These are phyloP conservation scores for Borovskyia barvae DNA, from an alignment of 208 protist genomes.

Conservation along the genomic window DNA sequence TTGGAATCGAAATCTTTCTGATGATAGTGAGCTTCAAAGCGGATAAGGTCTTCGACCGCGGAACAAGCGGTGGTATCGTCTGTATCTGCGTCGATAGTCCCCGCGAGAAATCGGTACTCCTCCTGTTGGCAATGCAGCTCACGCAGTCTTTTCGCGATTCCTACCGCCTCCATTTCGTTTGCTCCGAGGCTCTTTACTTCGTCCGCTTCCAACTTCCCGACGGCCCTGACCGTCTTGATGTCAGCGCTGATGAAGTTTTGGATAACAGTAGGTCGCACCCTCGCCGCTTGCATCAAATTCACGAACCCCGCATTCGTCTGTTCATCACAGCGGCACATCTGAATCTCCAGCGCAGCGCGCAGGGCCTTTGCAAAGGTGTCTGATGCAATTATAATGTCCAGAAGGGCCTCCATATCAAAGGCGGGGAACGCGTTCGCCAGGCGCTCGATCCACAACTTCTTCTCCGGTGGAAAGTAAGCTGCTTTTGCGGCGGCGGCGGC, in stretches of 20 bases:
- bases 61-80: slow-evolving; percentile 27
- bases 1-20: slow-evolving; percentile 60
- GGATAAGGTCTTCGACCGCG: slow-evolving; percentile 41
- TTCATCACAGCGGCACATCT: slow-evolving; percentile 58
- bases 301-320: slow-evolving; percentile 48
- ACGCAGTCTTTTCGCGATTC: slow-evolving; percentile 51
- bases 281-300: slow-evolving; percentile 52
- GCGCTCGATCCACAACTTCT: slow-evolving; percentile 60
- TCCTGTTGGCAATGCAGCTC: slow-evolving; percentile 49
- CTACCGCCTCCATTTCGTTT: slow-evolving; percentile 59
- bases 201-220: slow-evolving; percentile 51
- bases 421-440: slow-evolving; percentile 64
- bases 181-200: slow-evolving; percentile 62
- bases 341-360: slow-evolving; percentile 46
- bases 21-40: slow-evolving; percentile 19
- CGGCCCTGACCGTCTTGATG: slow-evolving; percentile 54
- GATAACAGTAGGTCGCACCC: slow-evolving; percentile 42
- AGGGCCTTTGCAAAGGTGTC: slow-evolving; percentile 55
- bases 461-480: slow-evolving; percentile 38
- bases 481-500: slow-evolving; percentile 30
- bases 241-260: slow-evolving; percentile 49
- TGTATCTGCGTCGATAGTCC: slow-evolving; percentile 42
- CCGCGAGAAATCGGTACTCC: slow-evolving; percentile 52
- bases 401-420: slow-evolving; percentile 41
- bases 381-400: slow-evolving; percentile 64